Conservation (phyloP, 257 asterid genomes). For the Coffea canephora region DNA sequence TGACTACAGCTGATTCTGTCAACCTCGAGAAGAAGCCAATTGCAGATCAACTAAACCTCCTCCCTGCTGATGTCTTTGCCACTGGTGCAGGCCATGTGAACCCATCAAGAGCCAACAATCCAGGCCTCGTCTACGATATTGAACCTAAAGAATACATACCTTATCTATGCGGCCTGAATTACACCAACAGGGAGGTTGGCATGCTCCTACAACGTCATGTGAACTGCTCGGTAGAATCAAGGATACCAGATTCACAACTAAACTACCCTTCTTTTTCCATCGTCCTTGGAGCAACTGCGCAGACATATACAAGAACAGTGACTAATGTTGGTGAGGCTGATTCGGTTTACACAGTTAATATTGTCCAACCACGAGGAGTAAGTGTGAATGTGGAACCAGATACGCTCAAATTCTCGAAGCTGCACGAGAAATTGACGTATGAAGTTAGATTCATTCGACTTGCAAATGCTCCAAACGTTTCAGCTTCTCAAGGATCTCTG, state of each 20-base stretch:
- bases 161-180: constrained; percentile 18
- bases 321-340: constrained; percentile 18
- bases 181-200: constrained; percentile 14
- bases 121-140: constrained; percentile 20
- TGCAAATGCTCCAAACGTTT: background rate
- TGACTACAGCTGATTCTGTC: constrained; percentile 16
- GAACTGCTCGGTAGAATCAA: background rate
- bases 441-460: constrained; percentile 12
- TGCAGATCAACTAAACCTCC: background rate
- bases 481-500: constrained; percentile 14
- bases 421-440: constrained; percentile 14
- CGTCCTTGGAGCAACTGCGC: background rate
- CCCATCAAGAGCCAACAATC: constrained; percentile 17
- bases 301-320: constrained; percentile 11
- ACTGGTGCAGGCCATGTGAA: constrained; percentile 25
- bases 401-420: background rate
- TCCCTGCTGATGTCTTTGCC: constrained; percentile 13
- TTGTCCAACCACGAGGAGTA: constrained; percentile 15
- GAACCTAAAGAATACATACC: constrained; percentile 11
- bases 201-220: background rate
- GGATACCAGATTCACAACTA: constrained; percentile 7
- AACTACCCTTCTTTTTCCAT: constrained; percentile 23
- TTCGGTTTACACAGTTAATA: constrained; percentile 8
- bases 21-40: constrained; percentile 11
- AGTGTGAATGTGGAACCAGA: constrained; percentile 7